Conservation (phyloP, 176 grass and related monocot species). For the Bolboschoenus planiculmis region DNA sequence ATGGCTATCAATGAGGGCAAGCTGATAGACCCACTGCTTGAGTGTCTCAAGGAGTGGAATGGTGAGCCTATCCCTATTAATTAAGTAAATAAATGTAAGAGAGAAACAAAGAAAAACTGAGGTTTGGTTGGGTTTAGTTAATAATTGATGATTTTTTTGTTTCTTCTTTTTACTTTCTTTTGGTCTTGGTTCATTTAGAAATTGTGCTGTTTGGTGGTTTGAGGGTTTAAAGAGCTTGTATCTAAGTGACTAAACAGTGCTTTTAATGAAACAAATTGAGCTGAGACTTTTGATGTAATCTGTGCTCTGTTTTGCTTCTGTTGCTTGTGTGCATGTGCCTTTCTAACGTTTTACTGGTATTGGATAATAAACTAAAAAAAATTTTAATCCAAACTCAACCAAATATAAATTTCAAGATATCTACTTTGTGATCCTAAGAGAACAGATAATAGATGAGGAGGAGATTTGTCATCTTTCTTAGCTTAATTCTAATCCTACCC, state of each 20-base stretch:
- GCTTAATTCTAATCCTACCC: neutral
- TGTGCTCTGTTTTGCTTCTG: constrained; percentile 5
- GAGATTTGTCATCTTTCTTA: neutral
- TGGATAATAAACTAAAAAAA: neutral
- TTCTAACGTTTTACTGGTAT: neutral
- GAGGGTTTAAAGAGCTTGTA: constrained; percentile 14
- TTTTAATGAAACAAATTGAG: neutral
- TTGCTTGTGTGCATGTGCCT: neutral
- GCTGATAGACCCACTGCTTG: constrained; percentile 67
- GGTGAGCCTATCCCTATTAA: constrained; percentile 66
- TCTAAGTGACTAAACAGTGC: constrained; percentile 13
- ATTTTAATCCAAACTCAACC: neutral
- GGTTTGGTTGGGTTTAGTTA: constrained; percentile 10
- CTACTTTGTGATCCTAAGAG: neutral
- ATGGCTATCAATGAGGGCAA: constrained; percentile 69
- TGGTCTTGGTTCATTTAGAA: constrained; percentile 32
- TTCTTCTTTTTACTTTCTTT: constrained; percentile 22
- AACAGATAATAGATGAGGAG: neutral
- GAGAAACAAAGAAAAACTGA: neutral
- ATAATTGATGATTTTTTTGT: constrained; percentile 20
- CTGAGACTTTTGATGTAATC: neutral
- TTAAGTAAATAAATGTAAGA: neutral
- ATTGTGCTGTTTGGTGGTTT: constrained; percentile 10
- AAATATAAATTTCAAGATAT: neutral
- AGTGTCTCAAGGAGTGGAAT: constrained; percentile 82